Percentiles rank a stretch among this genome's conserved stretches.
These are phyloP conservation scores for Komagataella pastoris DNA, from an alignment of 805 yeast genomes.

Conservation along the genomic window DNA sequence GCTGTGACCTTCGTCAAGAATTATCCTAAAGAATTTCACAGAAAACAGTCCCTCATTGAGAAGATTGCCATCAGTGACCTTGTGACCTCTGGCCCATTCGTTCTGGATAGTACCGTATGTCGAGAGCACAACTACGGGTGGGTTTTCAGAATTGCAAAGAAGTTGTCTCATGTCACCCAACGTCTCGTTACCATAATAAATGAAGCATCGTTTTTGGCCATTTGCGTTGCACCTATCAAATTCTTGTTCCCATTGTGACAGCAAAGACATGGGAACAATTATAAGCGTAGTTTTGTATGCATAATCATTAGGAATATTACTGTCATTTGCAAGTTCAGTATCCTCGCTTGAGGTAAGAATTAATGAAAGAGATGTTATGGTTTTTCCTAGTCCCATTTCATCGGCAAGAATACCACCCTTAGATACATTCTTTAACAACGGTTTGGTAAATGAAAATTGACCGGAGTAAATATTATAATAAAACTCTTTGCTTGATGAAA, in stretches of 20 bases:
- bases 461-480: conserved; percentile 76
- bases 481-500: conserved; percentile 21
- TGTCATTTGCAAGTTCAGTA: conserved; percentile 9
- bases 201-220: conserved; percentile 27
- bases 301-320: conserved; percentile 21
- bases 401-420: conserved; percentile 88
- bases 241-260: conserved; percentile 88
- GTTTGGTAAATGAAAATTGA: conserved; percentile 56
- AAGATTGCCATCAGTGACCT: conserved; percentile 7
- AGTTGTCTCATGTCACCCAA: conserved; percentile 32
- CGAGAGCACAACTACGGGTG: conserved; percentile 65
- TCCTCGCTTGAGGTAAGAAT: conserved; percentile 55
- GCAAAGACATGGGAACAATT: conserved; percentile 79
- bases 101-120: conserved; percentile 80
- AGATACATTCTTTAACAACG: conserved; percentile 44
- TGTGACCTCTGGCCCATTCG: conserved; percentile 45
- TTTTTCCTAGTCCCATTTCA: conserved; percentile 95
- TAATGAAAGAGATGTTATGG: conserved; percentile 70
- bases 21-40: conserved; percentile 60
- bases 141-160: conserved; percentile 26
- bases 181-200: conserved; percentile 65
- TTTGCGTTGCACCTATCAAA: conserved; percentile 44
- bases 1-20: conserved; percentile 84
- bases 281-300: conserved; percentile 66
- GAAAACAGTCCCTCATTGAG: conserved; percentile 47